Evolutionary conservation across 2,329 filamentous ascomycete species (phyloP).

Genomic region (Cladobotryum protrusum): DNA sequence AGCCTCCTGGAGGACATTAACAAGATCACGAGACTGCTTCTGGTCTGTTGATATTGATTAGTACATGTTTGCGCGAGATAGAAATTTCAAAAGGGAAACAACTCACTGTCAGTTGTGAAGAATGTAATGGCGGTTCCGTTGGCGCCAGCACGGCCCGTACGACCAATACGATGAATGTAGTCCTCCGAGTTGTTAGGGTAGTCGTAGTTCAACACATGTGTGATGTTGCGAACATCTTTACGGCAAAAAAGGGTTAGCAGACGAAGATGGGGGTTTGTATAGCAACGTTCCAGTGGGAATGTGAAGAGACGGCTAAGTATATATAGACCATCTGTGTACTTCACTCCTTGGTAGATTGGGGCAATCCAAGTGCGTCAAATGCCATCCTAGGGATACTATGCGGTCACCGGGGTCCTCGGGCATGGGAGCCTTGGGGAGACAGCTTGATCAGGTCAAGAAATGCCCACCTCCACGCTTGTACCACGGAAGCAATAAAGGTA

Average conservation of each 20-base stretch:
- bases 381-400: constrained; percentile 41
- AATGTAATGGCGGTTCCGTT: constrained; percentile 96
- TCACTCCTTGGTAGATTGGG: constrained; percentile 52
- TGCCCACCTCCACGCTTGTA: constrained; percentile 73
- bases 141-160: constrained; percentile 91
- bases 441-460: constrained; percentile 74
- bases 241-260: constrained; percentile 68
- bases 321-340: constrained; percentile 46
- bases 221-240: constrained; percentile 99
- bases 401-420: constrained; percentile 51
- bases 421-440: constrained; percentile 52
- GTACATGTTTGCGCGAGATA: constrained; percentile 12
- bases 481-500: constrained; percentile 53
- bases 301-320: constrained; percentile 40
- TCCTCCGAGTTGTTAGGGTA: constrained; percentile 99
- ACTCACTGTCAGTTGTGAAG: constrained; percentile 98
- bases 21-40: constrained; percentile 94
- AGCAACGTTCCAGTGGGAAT: constrained; percentile 58
- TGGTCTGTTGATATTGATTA: constrained; percentile 54
- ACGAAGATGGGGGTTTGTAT: constrained; percentile 45
- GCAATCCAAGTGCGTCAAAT: constrained; percentile 54
- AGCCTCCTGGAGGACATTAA: constrained; percentile 86
- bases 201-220: constrained; percentile 99
- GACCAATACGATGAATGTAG: constrained; percentile 94
- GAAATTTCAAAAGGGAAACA: not conserved